phyloP scores from a whole-genome alignment of 148 eudicot species.

The Linanthus parryae region DNA sequence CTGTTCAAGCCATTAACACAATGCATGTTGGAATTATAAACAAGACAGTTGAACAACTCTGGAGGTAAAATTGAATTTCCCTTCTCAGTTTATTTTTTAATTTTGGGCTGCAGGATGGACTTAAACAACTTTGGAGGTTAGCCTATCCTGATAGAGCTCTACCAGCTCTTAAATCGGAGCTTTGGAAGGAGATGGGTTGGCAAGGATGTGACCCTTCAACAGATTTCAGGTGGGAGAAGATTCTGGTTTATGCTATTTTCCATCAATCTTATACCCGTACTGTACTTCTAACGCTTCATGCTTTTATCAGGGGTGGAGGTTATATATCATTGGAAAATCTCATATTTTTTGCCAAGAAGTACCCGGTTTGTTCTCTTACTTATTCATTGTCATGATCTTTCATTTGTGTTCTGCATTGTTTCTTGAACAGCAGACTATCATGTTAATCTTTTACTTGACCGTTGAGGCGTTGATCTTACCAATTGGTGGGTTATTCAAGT shows the following conservation, averaged over 20 bases:
- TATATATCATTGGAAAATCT: constrained; percentile 92
- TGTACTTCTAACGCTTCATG: constrained; percentile 12
- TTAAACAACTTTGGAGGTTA: constrained; percentile 72
- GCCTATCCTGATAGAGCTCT: constrained; percentile 78
- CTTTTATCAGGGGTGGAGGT: constrained; percentile 83
- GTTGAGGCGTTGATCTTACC: too few relatives aligned
- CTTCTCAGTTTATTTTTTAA: neutral
- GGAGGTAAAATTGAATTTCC: too few relatives aligned
- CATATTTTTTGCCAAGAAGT: constrained; percentile 73
- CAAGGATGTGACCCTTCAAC: constrained; percentile 98
- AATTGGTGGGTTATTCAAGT: too few relatives aligned
- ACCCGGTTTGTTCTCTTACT: constrained; percentile 56
- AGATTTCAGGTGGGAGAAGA: constrained; percentile 68
- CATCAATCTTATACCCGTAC: neutral
- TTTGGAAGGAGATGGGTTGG: constrained; percentile 99
- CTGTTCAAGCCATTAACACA: neutral
- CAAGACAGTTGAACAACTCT: too few relatives aligned
- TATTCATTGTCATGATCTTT: neutral
- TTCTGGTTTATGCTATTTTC: constrained; percentile 1
- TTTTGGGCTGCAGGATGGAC: constrained; percentile 66
- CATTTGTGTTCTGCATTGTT: neutral
- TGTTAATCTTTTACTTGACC: too few relatives aligned
- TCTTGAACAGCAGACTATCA: too few relatives aligned
- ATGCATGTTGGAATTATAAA: neutral
- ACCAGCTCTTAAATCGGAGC: constrained; percentile 90